Conservation (phyloP, 495 filamentous ascomycete genomes). For the Penicillium psychrofluorescens region DNA sequence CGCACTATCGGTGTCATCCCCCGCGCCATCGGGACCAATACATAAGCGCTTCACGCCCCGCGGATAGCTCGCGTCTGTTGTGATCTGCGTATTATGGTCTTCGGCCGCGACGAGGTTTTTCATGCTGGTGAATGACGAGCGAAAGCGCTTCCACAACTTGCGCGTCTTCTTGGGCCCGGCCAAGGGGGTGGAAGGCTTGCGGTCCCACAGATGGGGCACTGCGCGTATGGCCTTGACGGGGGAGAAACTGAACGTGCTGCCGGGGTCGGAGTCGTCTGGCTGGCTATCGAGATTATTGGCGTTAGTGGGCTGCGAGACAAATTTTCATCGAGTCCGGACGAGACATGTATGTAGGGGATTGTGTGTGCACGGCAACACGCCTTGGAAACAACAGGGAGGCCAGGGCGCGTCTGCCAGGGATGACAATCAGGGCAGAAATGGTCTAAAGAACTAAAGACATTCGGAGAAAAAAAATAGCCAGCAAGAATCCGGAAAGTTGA, state of each 20-base stretch:
- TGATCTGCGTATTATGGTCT: too few relatives aligned
- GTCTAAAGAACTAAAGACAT: background rate
- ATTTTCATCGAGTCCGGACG: background rate
- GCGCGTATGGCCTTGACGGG: constrained; percentile 25
- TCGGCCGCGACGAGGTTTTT: background rate
- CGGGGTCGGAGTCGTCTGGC: constrained; percentile 5
- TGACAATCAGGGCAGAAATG: too few relatives aligned
- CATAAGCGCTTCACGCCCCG: constrained; percentile 44
- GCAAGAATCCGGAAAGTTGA: background rate
- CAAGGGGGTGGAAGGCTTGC: constrained; percentile 48
- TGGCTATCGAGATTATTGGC: constrained; percentile 4
- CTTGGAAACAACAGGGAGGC: too few relatives aligned
- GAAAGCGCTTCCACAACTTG: constrained; percentile 48
- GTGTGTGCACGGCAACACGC: too few relatives aligned
- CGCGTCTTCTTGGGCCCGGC: constrained; percentile 31
- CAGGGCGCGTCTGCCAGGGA: too few relatives aligned
- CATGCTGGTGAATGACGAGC: constrained; percentile 34
- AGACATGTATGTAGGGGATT: too few relatives aligned
- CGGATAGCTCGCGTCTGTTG: background rate
- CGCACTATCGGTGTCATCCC: constrained; percentile 1
- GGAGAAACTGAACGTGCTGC: constrained; percentile 29
- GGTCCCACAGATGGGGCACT: constrained; percentile 44
- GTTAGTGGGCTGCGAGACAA: constrained; percentile 5
- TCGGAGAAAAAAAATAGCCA: background rate
- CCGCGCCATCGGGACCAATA: constrained; percentile 12